These are phyloP conservation scores for Punctularia strigosozonata DNA, from an alignment of 768 basidiomycete species.

Conservation along the genomic window DNA sequence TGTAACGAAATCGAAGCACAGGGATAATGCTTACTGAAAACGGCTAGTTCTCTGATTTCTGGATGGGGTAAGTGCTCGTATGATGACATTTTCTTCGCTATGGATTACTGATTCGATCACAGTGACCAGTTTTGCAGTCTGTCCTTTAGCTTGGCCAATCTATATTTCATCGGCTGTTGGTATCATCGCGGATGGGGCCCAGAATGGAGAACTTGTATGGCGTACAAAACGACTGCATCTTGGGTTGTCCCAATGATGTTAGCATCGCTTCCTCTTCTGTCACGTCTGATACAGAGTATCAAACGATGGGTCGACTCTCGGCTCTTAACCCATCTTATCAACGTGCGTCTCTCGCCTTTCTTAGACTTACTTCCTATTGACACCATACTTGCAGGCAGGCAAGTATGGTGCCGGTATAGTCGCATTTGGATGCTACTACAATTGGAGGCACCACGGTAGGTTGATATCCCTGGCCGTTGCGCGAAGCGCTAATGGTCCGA, in stretches of 20 bases:
- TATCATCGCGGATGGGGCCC: conserved; percentile 46
- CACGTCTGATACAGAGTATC: conserved; percentile 77
- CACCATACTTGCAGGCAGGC: conserved; percentile 51
- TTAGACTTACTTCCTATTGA: conserved; percentile 1
- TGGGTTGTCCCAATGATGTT: conserved; percentile 60
- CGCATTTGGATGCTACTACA: conserved; percentile 54
- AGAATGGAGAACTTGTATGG: conserved; percentile 35
- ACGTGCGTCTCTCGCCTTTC: conserved; percentile 35
- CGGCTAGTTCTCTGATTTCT: conserved; percentile 81
- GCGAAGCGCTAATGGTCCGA: neutral
- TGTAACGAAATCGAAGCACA: too few species aligned
- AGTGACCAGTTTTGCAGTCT: conserved; percentile 83
- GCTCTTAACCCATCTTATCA: conserved; percentile 70
- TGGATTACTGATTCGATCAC: conserved; percentile 1
- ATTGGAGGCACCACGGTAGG: conserved; percentile 64
- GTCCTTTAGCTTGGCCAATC: conserved; percentile 57
- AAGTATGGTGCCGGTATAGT: conserved; percentile 69
- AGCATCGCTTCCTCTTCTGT: conserved; percentile 52
- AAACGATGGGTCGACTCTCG: conserved; percentile 79
- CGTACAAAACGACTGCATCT: conserved; percentile 22
- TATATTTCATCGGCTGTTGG: conserved; percentile 66
- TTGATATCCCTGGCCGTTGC: neutral
- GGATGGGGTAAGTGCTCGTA: conserved; percentile 57
- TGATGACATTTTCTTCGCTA: neutral
- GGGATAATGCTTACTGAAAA: too few species aligned